Percentiles rank a stretch among this genome's conserved stretches.
phyloP scores from a whole-genome alignment of 768 basidiomycete species.

The Mycena vitilis region DNA sequence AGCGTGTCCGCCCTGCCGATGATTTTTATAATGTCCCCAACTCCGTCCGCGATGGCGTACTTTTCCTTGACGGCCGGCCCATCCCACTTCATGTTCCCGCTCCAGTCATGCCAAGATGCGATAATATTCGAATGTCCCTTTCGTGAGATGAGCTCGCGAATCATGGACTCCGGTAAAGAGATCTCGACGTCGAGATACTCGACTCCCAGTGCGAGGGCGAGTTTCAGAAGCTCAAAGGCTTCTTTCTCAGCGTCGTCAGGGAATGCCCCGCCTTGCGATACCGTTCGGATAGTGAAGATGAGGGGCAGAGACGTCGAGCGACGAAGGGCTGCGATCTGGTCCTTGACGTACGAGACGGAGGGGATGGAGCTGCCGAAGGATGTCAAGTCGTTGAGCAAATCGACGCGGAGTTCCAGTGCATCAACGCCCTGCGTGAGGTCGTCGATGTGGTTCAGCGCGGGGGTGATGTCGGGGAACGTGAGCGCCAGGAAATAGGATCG shows the following conservation, averaged over 20 bases:
- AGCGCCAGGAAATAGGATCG: conserved; percentile 94
- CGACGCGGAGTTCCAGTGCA: conserved; percentile 94
- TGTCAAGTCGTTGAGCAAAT: conserved; percentile 74
- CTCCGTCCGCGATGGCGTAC: conserved; percentile 69
- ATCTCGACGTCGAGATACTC: conserved; percentile 96
- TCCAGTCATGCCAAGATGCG: conserved; percentile 96
- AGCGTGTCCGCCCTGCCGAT: conserved; percentile 84
- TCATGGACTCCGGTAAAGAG: conserved; percentile 71
- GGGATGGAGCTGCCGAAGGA: conserved; percentile 69
- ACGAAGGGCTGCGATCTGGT: conserved; percentile 84
- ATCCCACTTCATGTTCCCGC: conserved; percentile 86
- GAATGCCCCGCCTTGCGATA: conserved; percentile 91
- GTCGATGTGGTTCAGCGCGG: conserved; percentile 74
- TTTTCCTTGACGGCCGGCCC: conserved; percentile 73
- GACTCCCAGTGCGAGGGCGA: conserved; percentile 85
- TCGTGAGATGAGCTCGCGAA: conserved; percentile 65
- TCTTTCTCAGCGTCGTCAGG: conserved; percentile 81
- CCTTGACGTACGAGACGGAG: conserved; percentile 75
- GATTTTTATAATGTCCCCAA: conserved; percentile 94
- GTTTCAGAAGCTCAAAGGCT: conserved; percentile 78
- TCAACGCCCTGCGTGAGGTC: conserved; percentile 87
- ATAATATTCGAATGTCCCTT: conserved; percentile 86
- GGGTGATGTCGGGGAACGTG: conserved; percentile 89
- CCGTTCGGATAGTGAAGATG: conserved; percentile 91
- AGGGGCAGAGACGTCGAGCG: conserved; percentile 85